A percentile compares a stretch with the other conserved stretches of the same genome.
Conservation (phyloP, 768 basidiomycete species). For the Tylopilus vinaceipallidus region DNA sequence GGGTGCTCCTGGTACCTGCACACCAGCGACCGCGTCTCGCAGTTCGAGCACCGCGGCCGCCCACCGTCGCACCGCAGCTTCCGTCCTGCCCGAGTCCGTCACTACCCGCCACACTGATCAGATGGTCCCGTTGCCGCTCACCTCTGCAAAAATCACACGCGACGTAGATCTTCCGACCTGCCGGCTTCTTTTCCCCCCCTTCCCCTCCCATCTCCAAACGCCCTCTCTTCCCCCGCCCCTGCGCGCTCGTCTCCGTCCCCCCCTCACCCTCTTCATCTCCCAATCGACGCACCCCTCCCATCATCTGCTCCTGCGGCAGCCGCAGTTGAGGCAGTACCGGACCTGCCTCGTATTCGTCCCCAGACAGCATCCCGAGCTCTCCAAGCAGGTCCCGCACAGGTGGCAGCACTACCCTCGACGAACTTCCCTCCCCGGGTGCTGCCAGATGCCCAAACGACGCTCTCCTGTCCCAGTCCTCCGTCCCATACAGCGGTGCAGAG, state of each 20-base stretch:
- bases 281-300: conserved; percentile 1
- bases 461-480: conserved; percentile 24
- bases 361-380: conserved; percentile 19
- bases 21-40: conserved; percentile 46
- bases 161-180: conserved; percentile 36
- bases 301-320: conserved; percentile 21
- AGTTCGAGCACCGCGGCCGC: conserved; percentile 63
- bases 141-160: conserved; percentile 82
- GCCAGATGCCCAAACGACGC: conserved; percentile 22
- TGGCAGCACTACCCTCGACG: conserved; percentile 27
- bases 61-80: conserved; percentile 75
- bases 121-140: conserved; percentile 33
- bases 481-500: conserved; percentile 23
- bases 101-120: not conserved
- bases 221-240: conserved; percentile 20
- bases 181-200: conserved; percentile 24
- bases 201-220: conserved; percentile 11
- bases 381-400: conserved; percentile 27
- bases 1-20: conserved; percentile 54
- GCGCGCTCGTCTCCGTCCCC: conserved; percentile 3
- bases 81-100: conserved; percentile 44
- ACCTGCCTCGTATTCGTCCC: conserved; percentile 17
- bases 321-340: conserved; percentile 30
- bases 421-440: conserved; percentile 14
- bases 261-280: conserved; percentile 16